Evolutionary conservation across 345 rosid species (phyloP), one percentile per base, ranked within the genome.

Genomic region (Physaria fendleri): DNA sequence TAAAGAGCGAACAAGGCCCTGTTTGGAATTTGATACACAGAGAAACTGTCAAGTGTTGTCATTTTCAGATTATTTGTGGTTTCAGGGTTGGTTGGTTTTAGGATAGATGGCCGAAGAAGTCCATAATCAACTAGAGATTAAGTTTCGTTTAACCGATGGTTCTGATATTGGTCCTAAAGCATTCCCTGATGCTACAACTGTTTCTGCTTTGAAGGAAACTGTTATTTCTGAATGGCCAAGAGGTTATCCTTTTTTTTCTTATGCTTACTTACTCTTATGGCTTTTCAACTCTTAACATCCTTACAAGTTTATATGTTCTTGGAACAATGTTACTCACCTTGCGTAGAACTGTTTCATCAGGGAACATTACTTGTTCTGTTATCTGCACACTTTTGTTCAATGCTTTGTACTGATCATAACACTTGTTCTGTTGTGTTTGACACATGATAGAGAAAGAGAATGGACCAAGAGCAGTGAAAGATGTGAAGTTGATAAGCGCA

Each of bases 171-270:
- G 99, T 47, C 99, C 99, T 35, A 85, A 72, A 77, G 49, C 80
- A 54, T 93, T 84, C 74, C 85, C 97, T 38, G 80, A 83, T 66
- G 94, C 94, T 58, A 81, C 97, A 10, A 86, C 94, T 63, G 85
- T 93, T 55, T 74, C 86, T 6, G 81, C 88, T 13, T 78, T 93
- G 87, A 93, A 93, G 78, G 99, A 93, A 71, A 85, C 78, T 71
- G 58, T 93, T 59, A 83, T 93, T 45, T 82, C 99, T 76, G 85
- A 89, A 34, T 93, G 97, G 99, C 99, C 99, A 28, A 85, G 78
- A 86, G 99, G 99, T 93, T 16, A 60, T n/a, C n/a, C n/a, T 77
- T 63, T 42, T 30, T 40, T 28, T 34, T 39, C 12, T 38, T 38
- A 8, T 49, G 13, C 66, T 48, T 60, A 8, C 27, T 29, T 43